Percentiles rank a stretch among this genome's conserved stretches.
Conservation (phyloP, 2,329 filamentous ascomycete species). For the Talaromyces sp. region DNA sequence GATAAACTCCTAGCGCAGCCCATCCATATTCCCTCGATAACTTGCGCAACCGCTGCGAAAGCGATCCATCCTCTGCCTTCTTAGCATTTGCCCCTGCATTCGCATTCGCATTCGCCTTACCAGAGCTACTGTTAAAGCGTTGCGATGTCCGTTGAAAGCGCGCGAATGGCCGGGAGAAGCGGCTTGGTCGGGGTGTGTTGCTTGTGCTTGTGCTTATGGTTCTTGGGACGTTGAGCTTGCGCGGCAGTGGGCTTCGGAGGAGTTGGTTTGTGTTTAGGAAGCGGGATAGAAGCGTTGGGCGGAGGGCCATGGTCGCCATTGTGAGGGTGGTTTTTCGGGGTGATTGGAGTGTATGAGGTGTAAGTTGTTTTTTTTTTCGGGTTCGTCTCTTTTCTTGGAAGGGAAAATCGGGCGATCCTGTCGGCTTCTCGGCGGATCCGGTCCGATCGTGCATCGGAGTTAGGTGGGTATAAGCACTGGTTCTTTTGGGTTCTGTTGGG, state of each 20-base stretch:
- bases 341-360: background rate
- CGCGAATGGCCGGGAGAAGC: background rate
- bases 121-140: no score
- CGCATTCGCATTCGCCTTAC: no score
- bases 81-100: no score
- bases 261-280: no score
- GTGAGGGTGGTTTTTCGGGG: no score
- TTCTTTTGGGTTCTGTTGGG: no score
- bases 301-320: no score
- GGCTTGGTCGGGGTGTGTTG: background rate
- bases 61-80: conserved; percentile 47
- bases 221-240: no score
- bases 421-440: conserved; percentile 13
- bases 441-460: conserved; percentile 12
- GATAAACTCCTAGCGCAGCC: conserved; percentile 88
- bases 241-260: no score
- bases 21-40: conserved; percentile 92
- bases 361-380: conserved; percentile 1
- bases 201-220: background rate
- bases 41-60: conserved; percentile 76
- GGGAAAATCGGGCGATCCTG: conserved; percentile 2
- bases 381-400: background rate
- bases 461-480: background rate
- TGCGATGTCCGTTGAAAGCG: no score
- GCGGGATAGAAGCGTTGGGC: no score